Base-by-base conservation (phyloP, 805 yeast genomes). In the Yarrowia sp. region DNA sequence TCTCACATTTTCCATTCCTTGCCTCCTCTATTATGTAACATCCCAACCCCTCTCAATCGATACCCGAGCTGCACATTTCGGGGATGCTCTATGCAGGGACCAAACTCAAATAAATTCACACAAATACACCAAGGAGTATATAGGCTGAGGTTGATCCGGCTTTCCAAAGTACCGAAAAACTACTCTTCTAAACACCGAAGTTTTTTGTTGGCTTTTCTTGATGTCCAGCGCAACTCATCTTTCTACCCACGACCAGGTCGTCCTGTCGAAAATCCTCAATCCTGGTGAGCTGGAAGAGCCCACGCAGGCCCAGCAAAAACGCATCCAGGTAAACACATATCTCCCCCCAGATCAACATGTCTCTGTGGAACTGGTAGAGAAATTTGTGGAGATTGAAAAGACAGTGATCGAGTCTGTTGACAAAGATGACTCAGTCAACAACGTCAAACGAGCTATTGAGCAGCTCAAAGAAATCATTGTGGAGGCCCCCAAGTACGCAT, bases 401-500 rank as follows among this genome's bases (percentile, higher is more conserved):
- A 43, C 48, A 30, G 75, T 73, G 0, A 65, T 73, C 22, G 43
- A 3, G n/a, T 64, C 66, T 7, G 67, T 67, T 11, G 41, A 46
- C 21, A 35, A 62, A 14, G 61, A 62, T 10, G 64, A 69, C 12
- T 41, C 51, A 14, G 63, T 30, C 26, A 4, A 66, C 62, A 6
- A 35, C 62, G 19, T 33, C 19, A 16, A 33, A 14, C 1, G 65
- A 21, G 36, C 73, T 73, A 1, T 22, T 67, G 41, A 66, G 30
- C 10, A 32, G 70, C 4, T 75, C 33, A 49, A 67, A 51, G 62
- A 19, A 6, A 65, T 75, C 30, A 65, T 75, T 7, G 54, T 22
- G 8, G 40, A 41, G 36, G 65, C 69, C n/a, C 76, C 77, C 9
- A 28, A 52, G 6, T 73, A 75, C 40, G 75, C 77, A 4, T 70